Conservation (phyloP, 2,329 filamentous ascomycete species). For the Fusarium ambrosium region DNA sequence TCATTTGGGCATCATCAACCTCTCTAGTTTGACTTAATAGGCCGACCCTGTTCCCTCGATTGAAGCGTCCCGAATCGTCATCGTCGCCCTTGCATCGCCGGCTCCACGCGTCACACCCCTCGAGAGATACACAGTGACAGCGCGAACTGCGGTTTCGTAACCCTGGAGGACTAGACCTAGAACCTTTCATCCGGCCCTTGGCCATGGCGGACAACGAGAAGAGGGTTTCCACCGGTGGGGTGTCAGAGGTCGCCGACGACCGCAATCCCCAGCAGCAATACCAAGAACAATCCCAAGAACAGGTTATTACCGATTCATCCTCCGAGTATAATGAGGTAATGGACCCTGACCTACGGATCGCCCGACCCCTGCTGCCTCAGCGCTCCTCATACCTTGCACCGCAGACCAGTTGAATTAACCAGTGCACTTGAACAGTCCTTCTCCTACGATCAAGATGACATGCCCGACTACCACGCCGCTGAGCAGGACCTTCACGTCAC, state of each 20-base stretch:
- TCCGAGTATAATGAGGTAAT: slow-evolving; percentile 48
- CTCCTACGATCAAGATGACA: slow-evolving; percentile 56
- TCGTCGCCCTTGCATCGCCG: slow-evolving; percentile 8
- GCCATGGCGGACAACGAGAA: slow-evolving; percentile 52
- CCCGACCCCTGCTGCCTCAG: not conserved
- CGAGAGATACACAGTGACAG: slow-evolving; percentile 20
- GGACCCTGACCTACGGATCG: not conserved
- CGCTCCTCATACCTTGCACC: not conserved
- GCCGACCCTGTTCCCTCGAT: not conserved
- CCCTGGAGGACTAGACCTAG: slow-evolving; percentile 40
- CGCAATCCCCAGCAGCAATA: slow-evolving; percentile 25
- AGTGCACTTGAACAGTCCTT: slow-evolving; percentile 48
- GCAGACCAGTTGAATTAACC: slow-evolving; percentile 19
- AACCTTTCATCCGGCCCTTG: slow-evolving; percentile 38
- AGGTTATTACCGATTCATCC: slow-evolving; percentile 36
- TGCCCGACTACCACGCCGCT: slow-evolving; percentile 48
- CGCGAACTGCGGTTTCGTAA: slow-evolving; percentile 18
- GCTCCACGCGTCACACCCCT: slow-evolving; percentile 14
- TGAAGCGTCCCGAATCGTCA: slow-evolving; percentile 12
- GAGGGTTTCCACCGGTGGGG: slow-evolving; percentile 35
- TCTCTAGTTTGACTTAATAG: not conserved
- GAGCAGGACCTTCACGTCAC: slow-evolving; percentile 54
- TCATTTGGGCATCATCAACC: not conserved
- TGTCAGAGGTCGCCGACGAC: slow-evolving; percentile 34
- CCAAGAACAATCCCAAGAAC: slow-evolving; percentile 34